A percentile compares a stretch with the other conserved stretches of the same genome.
phyloP scores from a whole-genome alignment of 805 yeast species.

The Metschnikowia lachancei region DNA sequence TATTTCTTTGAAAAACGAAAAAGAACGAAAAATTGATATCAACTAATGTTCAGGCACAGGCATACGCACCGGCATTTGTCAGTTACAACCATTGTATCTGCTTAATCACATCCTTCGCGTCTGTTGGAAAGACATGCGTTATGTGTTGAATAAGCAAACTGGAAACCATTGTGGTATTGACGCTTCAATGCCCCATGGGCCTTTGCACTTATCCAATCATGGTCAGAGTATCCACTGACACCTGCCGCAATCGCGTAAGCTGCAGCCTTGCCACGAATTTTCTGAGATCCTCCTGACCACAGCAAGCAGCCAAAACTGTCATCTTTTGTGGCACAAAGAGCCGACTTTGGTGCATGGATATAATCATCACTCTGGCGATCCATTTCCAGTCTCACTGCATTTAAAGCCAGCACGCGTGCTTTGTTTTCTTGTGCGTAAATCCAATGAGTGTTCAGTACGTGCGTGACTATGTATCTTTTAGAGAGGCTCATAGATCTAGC shows the following conservation, averaged over 20 bases:
- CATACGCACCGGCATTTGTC: neutral
- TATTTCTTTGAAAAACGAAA: too few relatives aligned
- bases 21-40: too few relatives aligned
- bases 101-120: constrained; percentile 1
- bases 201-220: constrained; percentile 7
- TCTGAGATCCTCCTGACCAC: constrained; percentile 4
- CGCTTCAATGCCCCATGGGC: neutral
- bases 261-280: neutral
- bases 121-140: constrained; percentile 7
- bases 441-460: neutral
- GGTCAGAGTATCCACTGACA: neutral
- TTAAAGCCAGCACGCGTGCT: constrained; percentile 6
- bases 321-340: constrained; percentile 1
- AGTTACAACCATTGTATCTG: neutral
- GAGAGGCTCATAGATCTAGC: neutral
- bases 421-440: neutral
- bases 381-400: neutral
- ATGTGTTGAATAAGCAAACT: neutral
- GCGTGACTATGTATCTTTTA: neutral
- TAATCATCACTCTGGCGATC: neutral
- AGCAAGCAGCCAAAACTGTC: constrained; percentile 5
- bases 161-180: neutral
- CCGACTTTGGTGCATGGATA: neutral
- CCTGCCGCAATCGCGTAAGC: constrained; percentile 1
- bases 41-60: too few relatives aligned